Evolutionary conservation across 495 filamentous ascomycete species (phyloP).

Genomic region (Talaromyces stipitatus): DNA sequence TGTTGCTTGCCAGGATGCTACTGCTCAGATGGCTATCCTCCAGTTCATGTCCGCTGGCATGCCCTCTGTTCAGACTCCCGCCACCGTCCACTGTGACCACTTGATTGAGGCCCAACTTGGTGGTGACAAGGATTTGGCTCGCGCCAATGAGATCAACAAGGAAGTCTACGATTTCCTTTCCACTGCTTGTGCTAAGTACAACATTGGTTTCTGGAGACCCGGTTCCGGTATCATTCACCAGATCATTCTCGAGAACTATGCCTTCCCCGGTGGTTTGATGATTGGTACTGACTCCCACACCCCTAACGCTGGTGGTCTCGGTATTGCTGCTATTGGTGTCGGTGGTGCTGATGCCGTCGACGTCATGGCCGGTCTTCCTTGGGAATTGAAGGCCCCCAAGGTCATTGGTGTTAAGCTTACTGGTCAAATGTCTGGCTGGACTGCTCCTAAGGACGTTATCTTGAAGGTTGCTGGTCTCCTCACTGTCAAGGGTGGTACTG

Average conservation of each 20-base stretch:
- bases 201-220: constrained; percentile 99
- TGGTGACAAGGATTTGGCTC: constrained; percentile 87
- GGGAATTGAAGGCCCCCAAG: constrained; percentile 98
- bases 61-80: constrained; percentile 87
- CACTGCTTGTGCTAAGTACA: constrained; percentile 93
- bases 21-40: constrained; percentile 98
- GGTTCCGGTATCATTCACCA: constrained; percentile 99
- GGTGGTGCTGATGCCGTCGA: constrained; percentile 98
- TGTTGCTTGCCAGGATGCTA: constrained; percentile 99
- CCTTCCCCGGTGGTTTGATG: constrained; percentile 94
- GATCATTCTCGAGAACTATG: constrained; percentile 97
- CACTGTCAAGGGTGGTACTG: constrained; percentile 97
- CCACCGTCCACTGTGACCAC: constrained; percentile 98
- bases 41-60: constrained; percentile 99
- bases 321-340: constrained; percentile 93
- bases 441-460: constrained; percentile 94
- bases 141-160: constrained; percentile 94
- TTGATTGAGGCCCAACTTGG: constrained; percentile 97
- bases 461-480: constrained; percentile 96
- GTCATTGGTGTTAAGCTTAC: constrained; percentile 94
- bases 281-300: constrained; percentile 99
- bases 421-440: constrained; percentile 87
- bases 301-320: constrained; percentile 95
- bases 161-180: constrained; percentile 99
- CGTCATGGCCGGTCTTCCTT: constrained; percentile 95